A percentile compares a stretch with the other conserved stretches of the same genome.
Evolutionary conservation across 768 basidiomycete species (phyloP).

Genomic region (Podaxis mareebaensis): DNA sequence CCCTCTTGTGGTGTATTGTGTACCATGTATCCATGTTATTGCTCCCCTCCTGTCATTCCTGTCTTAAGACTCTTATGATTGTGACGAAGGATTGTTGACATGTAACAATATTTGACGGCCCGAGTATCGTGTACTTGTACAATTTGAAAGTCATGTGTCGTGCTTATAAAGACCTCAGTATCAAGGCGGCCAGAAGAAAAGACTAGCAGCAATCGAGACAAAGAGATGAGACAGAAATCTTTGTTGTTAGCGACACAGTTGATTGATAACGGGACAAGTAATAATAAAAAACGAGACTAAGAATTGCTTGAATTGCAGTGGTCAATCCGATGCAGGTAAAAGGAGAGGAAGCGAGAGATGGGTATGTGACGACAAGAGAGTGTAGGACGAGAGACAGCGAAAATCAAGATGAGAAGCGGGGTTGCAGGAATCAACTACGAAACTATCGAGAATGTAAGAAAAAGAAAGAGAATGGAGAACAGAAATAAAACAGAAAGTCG

Average conservation of each 20-base stretch:
- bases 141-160: neutral
- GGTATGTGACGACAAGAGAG: slow-evolving; percentile 1
- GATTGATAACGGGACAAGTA: neutral
- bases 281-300: slow-evolving; percentile 11
- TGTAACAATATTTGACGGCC: no score
- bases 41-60: no score
- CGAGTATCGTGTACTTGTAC: neutral
- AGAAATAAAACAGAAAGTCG: slow-evolving; percentile 1
- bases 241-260: slow-evolving; percentile 5
- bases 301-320: slow-evolving; percentile 10
- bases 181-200: neutral
- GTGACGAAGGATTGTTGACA: neutral
- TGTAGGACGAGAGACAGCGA: neutral
- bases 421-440: slow-evolving; percentile 10
- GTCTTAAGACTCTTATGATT: neutral
- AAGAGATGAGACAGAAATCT: neutral
- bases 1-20: no score
- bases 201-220: neutral
- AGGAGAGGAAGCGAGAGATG: neutral
- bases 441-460: slow-evolving; percentile 16
- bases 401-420: neutral
- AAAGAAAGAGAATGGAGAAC: slow-evolving; percentile 9
- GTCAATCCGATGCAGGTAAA: slow-evolving; percentile 4
- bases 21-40: no score
- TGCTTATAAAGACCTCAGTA: slow-evolving; percentile 3